Evolutionary conservation across 2,329 filamentous ascomycete genomes (phyloP), one percentile per base, ranked within the genome.

Genomic region (Arthrinium phaeospermum): DNA sequence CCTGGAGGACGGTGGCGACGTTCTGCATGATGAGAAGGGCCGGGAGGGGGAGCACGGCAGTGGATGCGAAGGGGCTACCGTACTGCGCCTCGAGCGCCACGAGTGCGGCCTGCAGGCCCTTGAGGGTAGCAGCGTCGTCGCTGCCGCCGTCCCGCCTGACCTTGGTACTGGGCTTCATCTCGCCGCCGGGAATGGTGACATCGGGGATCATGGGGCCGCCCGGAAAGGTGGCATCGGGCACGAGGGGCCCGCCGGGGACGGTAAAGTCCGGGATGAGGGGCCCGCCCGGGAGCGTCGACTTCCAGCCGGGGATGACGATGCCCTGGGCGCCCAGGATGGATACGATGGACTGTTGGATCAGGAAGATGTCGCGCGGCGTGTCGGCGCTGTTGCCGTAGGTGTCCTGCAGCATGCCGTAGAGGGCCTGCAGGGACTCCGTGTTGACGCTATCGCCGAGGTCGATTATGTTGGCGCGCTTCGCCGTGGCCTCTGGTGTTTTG

Each of bases 161-260:
- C 45, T 75, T 75, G 22, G 75, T 75, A 70, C 81, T 80, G 34
- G 81, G 81, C 16, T 68, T 75, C 30, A 82, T 71, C 30, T 74
- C 72, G 4, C 76, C 77, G 3, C 79, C 79, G 22, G 78, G 78
- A 7, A 77, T 57, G 6, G 76, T 76, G 4, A 75, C 76, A 10
- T 78, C 76, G 5, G 82, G 81, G 16, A 76, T 74, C 49, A 83
- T 73, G 67, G 79, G 76, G 0, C 79, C 81, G 3, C 79, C 79
- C 13, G 78, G 78, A 6, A 77, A 51, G 6, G 76, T 75, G n/a
- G 75, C 75, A 68, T 81, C 80, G 24, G 81, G 81, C 16, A 70
- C 74, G 24, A 82, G 69, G 34, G 75, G 72, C 2, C 76, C 77
- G 4, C 79, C 79, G n/a, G 77, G 77, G 10, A 77, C 61, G 7